A percentile compares a stretch with the other conserved stretches of the same genome.
Evolutionary conservation across 1,139 yeast genomes (phyloP).

Genomic region (Kodamaea sp.): DNA sequence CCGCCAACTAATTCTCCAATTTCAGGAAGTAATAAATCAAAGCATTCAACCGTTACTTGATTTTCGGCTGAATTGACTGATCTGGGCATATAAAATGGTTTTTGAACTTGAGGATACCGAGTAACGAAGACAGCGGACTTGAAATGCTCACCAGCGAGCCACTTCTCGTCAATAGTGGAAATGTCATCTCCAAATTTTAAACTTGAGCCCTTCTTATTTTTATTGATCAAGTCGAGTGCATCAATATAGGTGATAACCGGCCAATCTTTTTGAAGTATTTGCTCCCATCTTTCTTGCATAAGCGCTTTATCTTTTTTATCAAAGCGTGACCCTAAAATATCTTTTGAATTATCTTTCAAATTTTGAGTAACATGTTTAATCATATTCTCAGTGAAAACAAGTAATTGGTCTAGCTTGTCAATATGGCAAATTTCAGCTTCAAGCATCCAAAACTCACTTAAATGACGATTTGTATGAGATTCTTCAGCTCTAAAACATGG

Average conservation of each 20-base stretch:
- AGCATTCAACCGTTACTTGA: conserved; percentile 72
- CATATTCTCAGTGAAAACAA: conserved; percentile 67
- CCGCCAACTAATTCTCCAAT: conserved; percentile 98
- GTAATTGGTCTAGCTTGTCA: conserved; percentile 54
- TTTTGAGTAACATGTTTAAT: conserved; percentile 49
- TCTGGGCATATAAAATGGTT: conserved; percentile 85
- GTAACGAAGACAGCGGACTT: conserved; percentile 82
- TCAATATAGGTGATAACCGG: conserved; percentile 67
- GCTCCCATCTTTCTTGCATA: conserved; percentile 19
- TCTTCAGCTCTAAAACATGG: conserved; percentile 95
- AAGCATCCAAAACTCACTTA: conserved; percentile 96
- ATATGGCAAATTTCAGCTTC: conserved; percentile 86
- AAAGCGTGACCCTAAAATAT: conserved; percentile 42
- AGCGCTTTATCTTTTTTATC: conserved; percentile 27
- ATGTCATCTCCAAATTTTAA: conserved; percentile 68
- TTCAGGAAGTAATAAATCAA: conserved; percentile 82
- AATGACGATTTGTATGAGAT: conserved; percentile 86
- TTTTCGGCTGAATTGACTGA: conserved; percentile 26
- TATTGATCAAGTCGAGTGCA: conserved; percentile 52
- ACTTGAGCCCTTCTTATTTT: conserved; percentile 29
- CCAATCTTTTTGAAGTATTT: conserved; percentile 52
- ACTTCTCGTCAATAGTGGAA: conserved; percentile 86
- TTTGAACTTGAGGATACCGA: conserved; percentile 73
- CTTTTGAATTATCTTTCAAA: conserved; percentile 35
- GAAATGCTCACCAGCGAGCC: conserved; percentile 71